Evolutionary conservation across 106 monocot genomes (phyloP).

Genomic region (Gastrodia elata): DNA sequence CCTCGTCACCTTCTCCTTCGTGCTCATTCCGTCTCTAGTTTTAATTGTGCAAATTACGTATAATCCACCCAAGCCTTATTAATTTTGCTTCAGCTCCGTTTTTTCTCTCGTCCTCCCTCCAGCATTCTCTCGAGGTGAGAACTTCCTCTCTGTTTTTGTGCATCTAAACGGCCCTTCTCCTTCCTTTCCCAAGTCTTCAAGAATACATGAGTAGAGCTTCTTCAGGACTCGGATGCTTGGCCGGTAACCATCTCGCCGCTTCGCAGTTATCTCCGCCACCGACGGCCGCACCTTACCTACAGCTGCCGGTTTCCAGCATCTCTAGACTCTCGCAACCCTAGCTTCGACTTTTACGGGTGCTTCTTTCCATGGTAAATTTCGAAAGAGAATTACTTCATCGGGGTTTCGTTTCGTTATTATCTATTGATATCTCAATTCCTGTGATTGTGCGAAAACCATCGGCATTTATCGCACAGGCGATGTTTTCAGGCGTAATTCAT

Average conservation of each 20-base stretch:
- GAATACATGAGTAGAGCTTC: background rate
- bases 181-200: background rate
- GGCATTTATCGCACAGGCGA: background rate
- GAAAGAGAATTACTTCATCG: background rate
- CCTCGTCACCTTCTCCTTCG: background rate
- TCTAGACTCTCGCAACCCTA: background rate
- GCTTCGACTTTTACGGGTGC: background rate
- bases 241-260: background rate
- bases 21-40: background rate
- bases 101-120: background rate
- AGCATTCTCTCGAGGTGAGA: background rate
- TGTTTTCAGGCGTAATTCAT: background rate
- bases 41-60: no score
- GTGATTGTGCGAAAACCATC: background rate
- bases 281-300: background rate
- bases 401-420: background rate
- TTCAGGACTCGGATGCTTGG: background rate
- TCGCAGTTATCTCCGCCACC: background rate
- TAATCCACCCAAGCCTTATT: background rate
- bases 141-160: background rate
- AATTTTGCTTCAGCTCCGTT: background rate
- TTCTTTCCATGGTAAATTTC: background rate
- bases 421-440: slow-evolving; percentile 1
- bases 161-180: background rate
- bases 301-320: background rate